phyloP scores from a whole-genome alignment of 768 basidiomycete genomes.

The Lanmaoa pseudosensibilis region DNA sequence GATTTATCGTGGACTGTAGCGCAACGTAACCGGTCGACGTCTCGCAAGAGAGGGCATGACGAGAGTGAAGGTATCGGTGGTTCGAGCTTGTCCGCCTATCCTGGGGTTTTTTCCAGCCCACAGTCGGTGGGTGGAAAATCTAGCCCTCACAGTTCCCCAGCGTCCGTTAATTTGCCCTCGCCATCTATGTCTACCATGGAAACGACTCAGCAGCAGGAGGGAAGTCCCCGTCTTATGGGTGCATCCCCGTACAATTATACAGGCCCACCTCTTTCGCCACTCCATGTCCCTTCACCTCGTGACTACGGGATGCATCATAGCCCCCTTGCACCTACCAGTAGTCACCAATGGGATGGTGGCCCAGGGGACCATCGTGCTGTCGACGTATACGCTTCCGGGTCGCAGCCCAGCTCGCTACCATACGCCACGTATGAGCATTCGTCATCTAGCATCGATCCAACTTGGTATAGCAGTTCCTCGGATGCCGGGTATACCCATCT shows the following conservation, averaged over 20 bases:
- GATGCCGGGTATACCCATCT: conserved; percentile 44
- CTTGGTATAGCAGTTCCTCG: conserved; percentile 35
- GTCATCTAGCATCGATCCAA: conserved; percentile 40
- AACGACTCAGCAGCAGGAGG: conserved; percentile 46
- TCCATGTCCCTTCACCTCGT: conserved; percentile 54
- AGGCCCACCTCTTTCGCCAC: conserved; percentile 50
- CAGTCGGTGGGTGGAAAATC: conserved; percentile 43
- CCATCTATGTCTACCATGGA: conserved; percentile 58
- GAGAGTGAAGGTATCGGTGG: conserved; percentile 58
- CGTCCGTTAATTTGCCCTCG: conserved; percentile 70
- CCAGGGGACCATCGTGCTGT: conserved; percentile 39
- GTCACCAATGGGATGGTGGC: conserved; percentile 47
- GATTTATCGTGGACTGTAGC: conserved; percentile 36
- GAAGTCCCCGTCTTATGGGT: conserved; percentile 53
- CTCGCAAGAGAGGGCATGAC: conserved; percentile 70
- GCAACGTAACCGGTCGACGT: conserved; percentile 72
- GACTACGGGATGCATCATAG: conserved; percentile 47
- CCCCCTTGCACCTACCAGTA: conserved; percentile 23
- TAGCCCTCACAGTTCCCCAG: conserved; percentile 75
- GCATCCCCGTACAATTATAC: conserved; percentile 45
- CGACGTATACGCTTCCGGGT: conserved; percentile 45
- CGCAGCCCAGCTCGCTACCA: conserved; percentile 35
- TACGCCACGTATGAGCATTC: conserved; percentile 49
- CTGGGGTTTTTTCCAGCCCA: conserved; percentile 59
- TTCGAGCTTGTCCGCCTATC: conserved; percentile 37